Base-by-base conservation (phyloP, 768 basidiomycete species). In the Suillus tomentosus region DNA sequence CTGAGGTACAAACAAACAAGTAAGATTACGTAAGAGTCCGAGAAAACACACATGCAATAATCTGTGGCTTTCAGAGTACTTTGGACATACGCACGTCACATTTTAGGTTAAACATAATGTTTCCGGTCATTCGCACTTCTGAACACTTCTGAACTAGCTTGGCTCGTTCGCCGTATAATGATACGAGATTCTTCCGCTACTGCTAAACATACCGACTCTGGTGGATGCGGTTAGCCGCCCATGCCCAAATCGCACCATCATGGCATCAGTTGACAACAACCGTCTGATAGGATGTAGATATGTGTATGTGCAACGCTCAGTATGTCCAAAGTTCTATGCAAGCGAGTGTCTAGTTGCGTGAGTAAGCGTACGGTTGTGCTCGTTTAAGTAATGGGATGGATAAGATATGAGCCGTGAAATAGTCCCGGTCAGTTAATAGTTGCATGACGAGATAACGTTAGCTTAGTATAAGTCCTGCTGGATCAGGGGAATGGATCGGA, bases 11-110 rank as follows among this genome's bases (percentile, higher is more conserved):
- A n/a, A n/a, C n/a, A n/a, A n/a, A n/a, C n/a, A 31, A 31, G 31
- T 31, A 31, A 31, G 31, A 31, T 31, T 31, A 31, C 31, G 5
- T 31, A 31, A 31, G 31, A 31, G 31, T 31, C 80, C 74, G 36
- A 36, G 36, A 36, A 36, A 9, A 36, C 36, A 36, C 9, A 37
- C 36, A 37, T 31, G 31, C 31, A 31, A 31, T 31, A 31, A 31
- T 31, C 31, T 31, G 31, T 31, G 31, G 5, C 31, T 31, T 31
- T 31, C 31, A 31, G 31, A 31, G 31, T 31, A 1, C 31, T 31
- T 31, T 31, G 31, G 31, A 31, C 31, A 31, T 31, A 31, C 31
- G 4, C 31, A 31, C 31, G 31, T 31, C 31, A 31, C 31, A 31
- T 0, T 31, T 31, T 31, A 31, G 31, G 31, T 31, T 31, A 36